Percentiles rank a stretch among this genome's conserved stretches.
Conservation (phyloP, 805 yeast genomes). For the Candida patagonica region DNA sequence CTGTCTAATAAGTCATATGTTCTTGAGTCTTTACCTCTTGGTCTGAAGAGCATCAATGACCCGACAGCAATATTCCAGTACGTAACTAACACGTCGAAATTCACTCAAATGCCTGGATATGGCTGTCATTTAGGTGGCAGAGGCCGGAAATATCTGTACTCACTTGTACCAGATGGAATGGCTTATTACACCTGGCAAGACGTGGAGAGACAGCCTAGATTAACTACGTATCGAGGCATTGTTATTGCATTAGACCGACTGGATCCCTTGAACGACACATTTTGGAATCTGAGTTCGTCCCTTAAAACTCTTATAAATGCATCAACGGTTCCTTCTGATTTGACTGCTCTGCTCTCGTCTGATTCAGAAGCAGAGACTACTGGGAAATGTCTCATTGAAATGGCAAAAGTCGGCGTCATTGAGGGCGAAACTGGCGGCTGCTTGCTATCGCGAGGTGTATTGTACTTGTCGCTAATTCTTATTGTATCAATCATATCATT, state of each 20-base stretch:
- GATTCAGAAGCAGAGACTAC: constrained; percentile 34
- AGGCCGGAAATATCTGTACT: constrained; percentile 56
- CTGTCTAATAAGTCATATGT: no score
- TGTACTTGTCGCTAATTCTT: constrained; percentile 58
- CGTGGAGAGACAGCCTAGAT: constrained; percentile 51
- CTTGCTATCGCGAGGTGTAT: constrained; percentile 63
- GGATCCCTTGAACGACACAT: constrained; percentile 57
- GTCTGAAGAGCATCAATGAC: no score
- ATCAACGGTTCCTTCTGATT: constrained; percentile 13
- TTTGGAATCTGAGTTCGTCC: constrained; percentile 25
- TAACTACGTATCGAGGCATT: constrained; percentile 69
- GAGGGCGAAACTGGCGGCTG: constrained; percentile 79
- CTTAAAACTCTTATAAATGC: neutral
- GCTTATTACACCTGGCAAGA: constrained; percentile 77
- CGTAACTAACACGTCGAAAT: neutral
- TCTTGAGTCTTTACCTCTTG: no score
- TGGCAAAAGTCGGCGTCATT: constrained; percentile 64
- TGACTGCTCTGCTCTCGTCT: constrained; percentile 6
- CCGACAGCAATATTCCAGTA: neutral
- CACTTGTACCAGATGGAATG: constrained; percentile 48
- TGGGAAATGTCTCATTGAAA: constrained; percentile 69
- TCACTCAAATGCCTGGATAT: constrained; percentile 38
- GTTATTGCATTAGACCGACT: constrained; percentile 66
- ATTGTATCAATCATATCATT: constrained; percentile 59
- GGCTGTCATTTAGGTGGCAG: constrained; percentile 64